Base-by-base conservation (phyloP, 2,329 filamentous ascomycete species). In the Hymenoscyphus linearis region DNA sequence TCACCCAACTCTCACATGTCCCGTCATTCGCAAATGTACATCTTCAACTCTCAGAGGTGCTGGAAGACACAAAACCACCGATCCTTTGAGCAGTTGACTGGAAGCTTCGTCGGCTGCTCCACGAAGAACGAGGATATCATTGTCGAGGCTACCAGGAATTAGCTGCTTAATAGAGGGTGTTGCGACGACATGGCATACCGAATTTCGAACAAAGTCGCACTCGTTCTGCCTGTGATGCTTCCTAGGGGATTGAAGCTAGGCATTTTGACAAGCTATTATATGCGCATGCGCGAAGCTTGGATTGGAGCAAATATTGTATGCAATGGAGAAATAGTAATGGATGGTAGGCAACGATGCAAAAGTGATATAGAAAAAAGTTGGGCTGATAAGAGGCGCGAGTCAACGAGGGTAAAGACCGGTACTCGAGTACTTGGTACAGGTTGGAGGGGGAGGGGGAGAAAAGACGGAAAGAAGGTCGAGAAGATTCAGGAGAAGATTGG, bases 41-140 rank as follows among this genome's bases (percentile, higher is more conserved):
- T 90, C 86, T 70, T 92, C 89, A 36, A 91, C 83, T 61, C 84
- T 86, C 62, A 93, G 76, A 0, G 86, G 78, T 47, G 87, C 80
- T 25, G 85, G 84, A 37, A 93, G 78, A 70, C 89, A 93, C 37
- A 93, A 79, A 37, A 93, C 87, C 35, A 93, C 76, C 26, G 83
- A 84, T 54, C 90, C 90, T 70, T 87, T 89, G 66, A 95, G 76
- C 59, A 90, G 76, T 69, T 91, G 89, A 64, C 88, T 90, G 52
- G 88, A 84, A 54, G 90, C 88, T 72, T 93, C 90, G 72, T 89
- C 81, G 60, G 90, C 86, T 67, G 78, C 82, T 63, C 90, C 90
- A 58, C 90, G 86, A 65, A 95, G 88, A 34, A 93, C 86, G 62
- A 93, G 84, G 61, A 93, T 89, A 69, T 91, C 87, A 70, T 88